Evolutionary conservation across 2,329 filamentous ascomycete species (phyloP), one percentile per base, ranked within the genome.

Genomic region (Colletotrichum sp.): DNA sequence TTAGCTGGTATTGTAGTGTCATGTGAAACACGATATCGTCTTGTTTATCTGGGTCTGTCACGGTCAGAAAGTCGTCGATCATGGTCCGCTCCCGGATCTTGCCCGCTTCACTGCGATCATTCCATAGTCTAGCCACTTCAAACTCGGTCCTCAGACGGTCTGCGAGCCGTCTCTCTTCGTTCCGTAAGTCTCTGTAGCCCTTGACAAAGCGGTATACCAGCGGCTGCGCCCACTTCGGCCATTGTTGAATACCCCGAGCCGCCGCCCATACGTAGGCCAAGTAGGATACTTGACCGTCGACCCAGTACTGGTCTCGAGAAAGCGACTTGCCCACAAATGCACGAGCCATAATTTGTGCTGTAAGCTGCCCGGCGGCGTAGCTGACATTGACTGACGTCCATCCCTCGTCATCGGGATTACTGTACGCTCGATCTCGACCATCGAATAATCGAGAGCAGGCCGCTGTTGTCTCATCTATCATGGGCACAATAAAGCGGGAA

Each of bases 231-330:
- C 66, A 69, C 21, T 59, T 55, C n/a, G 66, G 66, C 66, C 66
- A 69, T 7, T 69, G 48, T 13, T 69, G 66, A 24, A 69, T 69
- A 26, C 34, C 66, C 43, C 66, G 66, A 30, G 66, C 66, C 24
- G 66, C 66, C 32, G 66, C 66, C 66, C 66, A 69, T 16, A 69
- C 66, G 55, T 69, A 69, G 66, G 66, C 66, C 55, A 69, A 16
- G 18, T 69, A 69, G 5, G 66, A 69, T 69, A 69, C 66, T 59
- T 69, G 66, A 10, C 66, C 66, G 13, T 69, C 66, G 34, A 69
- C 66, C 66, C 66, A 69, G 7, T 4, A n/a, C 5, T 56, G 64
- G 43, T 67, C 28, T 67, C 48, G 38, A 24, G 64, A 55, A 28
- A 67, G 64, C 3, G 64, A 67, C 13, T 67, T 67, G 26, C 64